phyloP scores from a whole-genome alignment of 1,284 basidiomycete species.

The Tylopilus orsonianus region DNA sequence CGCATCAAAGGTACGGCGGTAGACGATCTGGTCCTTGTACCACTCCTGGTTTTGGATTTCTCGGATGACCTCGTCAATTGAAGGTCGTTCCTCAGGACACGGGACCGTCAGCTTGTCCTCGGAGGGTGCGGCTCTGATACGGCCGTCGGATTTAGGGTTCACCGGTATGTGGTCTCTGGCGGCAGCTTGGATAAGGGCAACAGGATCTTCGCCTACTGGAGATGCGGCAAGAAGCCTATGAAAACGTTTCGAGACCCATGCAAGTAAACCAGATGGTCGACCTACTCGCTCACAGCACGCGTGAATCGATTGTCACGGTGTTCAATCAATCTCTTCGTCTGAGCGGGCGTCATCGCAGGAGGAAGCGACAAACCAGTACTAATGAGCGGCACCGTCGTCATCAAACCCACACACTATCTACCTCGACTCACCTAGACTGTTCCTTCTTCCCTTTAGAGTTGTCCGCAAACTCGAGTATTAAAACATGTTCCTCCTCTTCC shows the following conservation, averaged over 20 bases:
- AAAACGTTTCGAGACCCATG: background rate
- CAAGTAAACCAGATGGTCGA: constrained; percentile 15
- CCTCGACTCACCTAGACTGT: constrained; percentile 28
- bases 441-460: constrained; percentile 46
- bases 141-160: constrained; percentile 43
- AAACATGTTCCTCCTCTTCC: constrained; percentile 59
- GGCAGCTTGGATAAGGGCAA: constrained; percentile 61
- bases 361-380: constrained; percentile 46
- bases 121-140: background rate
- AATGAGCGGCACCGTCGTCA: constrained; percentile 7
- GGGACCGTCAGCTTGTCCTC: constrained; percentile 38
- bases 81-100: constrained; percentile 50
- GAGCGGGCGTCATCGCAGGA: constrained; percentile 53
- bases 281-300: constrained; percentile 71
- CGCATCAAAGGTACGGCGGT: constrained; percentile 53
- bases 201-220: constrained; percentile 56
- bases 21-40: constrained; percentile 70
- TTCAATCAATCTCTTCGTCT: constrained; percentile 72
- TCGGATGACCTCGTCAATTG: constrained; percentile 57
- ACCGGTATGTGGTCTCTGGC: constrained; percentile 71
- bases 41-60: constrained; percentile 59
- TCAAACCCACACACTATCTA: background rate
- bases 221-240: constrained; percentile 63
- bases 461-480: constrained; percentile 75
- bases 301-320: constrained; percentile 68